A percentile compares a stretch with the other conserved stretches of the same genome.
These are phyloP conservation scores for Globisporangium orthogonon DNA, from an alignment of 352 stramenopile species.

Conservation along the genomic window DNA sequence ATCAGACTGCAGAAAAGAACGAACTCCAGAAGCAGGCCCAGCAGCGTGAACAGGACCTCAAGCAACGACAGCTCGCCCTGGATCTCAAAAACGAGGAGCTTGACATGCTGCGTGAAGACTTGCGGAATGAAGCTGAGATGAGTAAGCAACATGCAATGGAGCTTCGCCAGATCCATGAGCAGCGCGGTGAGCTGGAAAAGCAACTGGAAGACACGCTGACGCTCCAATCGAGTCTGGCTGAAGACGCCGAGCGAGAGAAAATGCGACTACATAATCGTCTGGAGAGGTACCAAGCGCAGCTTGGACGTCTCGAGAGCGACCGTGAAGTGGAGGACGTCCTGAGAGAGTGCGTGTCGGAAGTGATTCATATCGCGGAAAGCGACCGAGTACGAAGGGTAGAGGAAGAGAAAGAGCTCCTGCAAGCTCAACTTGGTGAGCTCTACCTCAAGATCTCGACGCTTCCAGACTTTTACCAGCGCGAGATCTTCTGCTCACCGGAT, in stretches of 20 bases:
- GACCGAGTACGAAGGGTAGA: slow-evolving; percentile 51
- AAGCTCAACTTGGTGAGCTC: slow-evolving; percentile 62
- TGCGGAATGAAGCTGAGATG: slow-evolving; percentile 22
- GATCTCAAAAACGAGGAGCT: slow-evolving; percentile 41
- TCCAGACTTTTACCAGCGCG: slow-evolving; percentile 79
- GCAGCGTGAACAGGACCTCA: slow-evolving; percentile 24
- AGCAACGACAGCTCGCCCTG: slow-evolving; percentile 28
- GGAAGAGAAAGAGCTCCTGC: slow-evolving; percentile 67
- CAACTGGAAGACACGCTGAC: slow-evolving; percentile 19
- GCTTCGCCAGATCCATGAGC: slow-evolving; percentile 15
- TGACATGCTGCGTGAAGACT: slow-evolving; percentile 30
- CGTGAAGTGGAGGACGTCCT: slow-evolving; percentile 50
- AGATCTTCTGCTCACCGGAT: slow-evolving; percentile 80
- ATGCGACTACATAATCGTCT: slow-evolving; percentile 29
- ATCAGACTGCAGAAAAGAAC: slow-evolving; percentile 53
- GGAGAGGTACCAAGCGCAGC: slow-evolving; percentile 49
- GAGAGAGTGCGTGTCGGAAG: slow-evolving; percentile 44
- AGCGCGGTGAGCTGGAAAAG: slow-evolving; percentile 22
- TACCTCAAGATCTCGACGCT: slow-evolving; percentile 81
- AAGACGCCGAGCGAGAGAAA: slow-evolving; percentile 28
- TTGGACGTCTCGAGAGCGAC: slow-evolving; percentile 38
- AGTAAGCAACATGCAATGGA: slow-evolving; percentile 21
- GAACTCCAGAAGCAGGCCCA: slow-evolving; percentile 50
- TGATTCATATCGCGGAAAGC: slow-evolving; percentile 42
- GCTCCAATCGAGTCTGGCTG: slow-evolving; percentile 13